These are phyloP conservation scores for Zasmidium cellare DNA, from an alignment of 2,329 filamentous ascomycete species.

Conservation along the genomic window DNA sequence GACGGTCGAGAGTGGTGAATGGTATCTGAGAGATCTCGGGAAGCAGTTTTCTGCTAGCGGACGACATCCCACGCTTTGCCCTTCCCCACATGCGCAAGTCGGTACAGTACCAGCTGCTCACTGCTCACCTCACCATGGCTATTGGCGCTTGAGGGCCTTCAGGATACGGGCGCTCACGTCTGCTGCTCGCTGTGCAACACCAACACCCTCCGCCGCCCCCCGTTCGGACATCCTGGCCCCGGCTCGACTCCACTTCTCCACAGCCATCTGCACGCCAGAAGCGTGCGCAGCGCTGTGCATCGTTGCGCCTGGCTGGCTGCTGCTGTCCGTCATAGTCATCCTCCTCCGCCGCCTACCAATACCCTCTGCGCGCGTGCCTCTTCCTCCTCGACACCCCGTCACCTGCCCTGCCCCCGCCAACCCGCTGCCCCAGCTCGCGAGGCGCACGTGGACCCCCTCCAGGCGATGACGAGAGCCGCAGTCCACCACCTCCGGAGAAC, in stretches of 20 bases:
- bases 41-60: no score
- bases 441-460: not conserved
- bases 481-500: not conserved
- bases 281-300: no score
- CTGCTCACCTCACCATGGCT: not conserved
- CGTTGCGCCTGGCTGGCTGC: no score
- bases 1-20: no score
- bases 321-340: not conserved
- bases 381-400: not conserved
- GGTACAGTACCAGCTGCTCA: not conserved
- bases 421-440: not conserved
- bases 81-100: no score
- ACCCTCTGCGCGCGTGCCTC: not conserved
- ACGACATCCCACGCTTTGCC: not conserved
- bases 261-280: no score
- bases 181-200: no score
- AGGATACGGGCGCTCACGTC: not conserved
- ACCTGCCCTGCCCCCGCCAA: conserved; percentile 1
- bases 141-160: not conserved
- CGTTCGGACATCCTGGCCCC: no score
- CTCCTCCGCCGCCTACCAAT: not conserved
- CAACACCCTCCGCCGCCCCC: no score
- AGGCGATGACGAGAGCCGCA: conserved; percentile 20
- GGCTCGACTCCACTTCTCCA: no score
- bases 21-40: no score